A percentile compares a stretch with the other conserved stretches of the same genome.
These are phyloP conservation scores for Hura crepitans DNA, from an alignment of 441 rosid genomes.

Conservation along the genomic window DNA sequence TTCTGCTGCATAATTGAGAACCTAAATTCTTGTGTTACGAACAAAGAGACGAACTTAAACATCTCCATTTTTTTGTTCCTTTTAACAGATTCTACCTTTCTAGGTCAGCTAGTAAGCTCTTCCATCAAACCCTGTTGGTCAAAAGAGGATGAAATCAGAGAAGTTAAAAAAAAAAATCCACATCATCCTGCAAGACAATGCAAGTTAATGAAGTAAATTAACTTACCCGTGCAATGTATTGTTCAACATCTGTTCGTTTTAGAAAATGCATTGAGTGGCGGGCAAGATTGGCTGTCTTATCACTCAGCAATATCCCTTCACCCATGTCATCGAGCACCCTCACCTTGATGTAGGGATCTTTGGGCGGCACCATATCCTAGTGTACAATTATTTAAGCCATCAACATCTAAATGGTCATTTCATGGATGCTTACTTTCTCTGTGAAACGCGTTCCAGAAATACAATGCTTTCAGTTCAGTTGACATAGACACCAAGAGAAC, in stretches of 20 bases:
- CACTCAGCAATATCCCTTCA: slow-evolving; percentile 59
- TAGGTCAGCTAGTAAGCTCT: slow-evolving; percentile 52
- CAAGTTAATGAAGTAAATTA: slow-evolving; percentile 2
- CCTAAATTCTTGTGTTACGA: not conserved
- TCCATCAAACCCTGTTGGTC: slow-evolving; percentile 80
- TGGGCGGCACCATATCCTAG: slow-evolving; percentile 92
- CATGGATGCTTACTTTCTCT: not conserved
- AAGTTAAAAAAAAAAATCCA: not conserved
- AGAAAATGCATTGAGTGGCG: slow-evolving; percentile 83
- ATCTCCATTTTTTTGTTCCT: not conserved
- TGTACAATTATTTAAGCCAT: slow-evolving; percentile 18
- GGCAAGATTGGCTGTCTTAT: slow-evolving; percentile 64
- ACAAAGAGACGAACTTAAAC: not conserved
- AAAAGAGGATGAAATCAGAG: slow-evolving; percentile 8
- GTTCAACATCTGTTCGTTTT: slow-evolving; percentile 90
- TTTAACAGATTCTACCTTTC: not conserved
- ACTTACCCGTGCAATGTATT: slow-evolving; percentile 70
- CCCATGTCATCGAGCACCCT: slow-evolving; percentile 79
- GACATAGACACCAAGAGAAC: not conserved
- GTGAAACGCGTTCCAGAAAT: not conserved
- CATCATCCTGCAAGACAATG: not conserved
- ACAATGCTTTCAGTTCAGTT: not conserved
- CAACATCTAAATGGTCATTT: slow-evolving; percentile 9
- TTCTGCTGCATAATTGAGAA: not conserved
- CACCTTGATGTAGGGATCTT: slow-evolving; percentile 88